A percentile compares a stretch with the other conserved stretches of the same genome.
These are phyloP conservation scores for Astrothelium macrocarpum DNA, from an alignment of 495 filamentous ascomycete species.

Conservation along the genomic window DNA sequence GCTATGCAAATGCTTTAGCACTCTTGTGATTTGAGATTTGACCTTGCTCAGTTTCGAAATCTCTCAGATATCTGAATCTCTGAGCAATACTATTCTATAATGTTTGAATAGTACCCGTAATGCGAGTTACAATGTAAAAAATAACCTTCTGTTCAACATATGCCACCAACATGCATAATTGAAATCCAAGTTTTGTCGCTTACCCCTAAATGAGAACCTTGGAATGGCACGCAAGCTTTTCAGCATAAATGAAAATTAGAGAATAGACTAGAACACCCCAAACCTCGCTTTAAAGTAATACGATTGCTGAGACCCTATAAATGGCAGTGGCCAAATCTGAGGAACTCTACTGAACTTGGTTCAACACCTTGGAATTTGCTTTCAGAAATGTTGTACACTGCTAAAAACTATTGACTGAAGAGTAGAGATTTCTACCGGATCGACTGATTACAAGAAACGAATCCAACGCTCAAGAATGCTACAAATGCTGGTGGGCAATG, in stretches of 20 bases:
- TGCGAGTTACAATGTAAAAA: too few relatives aligned
- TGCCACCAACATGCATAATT: too few relatives aligned
- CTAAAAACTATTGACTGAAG: not conserved
- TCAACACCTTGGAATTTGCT: not conserved
- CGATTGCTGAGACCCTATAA: too few relatives aligned
- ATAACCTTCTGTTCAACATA: too few relatives aligned
- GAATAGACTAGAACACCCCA: too few relatives aligned
- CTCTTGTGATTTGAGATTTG: not conserved
- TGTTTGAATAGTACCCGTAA: not conserved
- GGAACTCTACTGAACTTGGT: not conserved
- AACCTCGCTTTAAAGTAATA: too few relatives aligned
- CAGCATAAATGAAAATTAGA: too few relatives aligned
- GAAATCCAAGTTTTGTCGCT: too few relatives aligned
- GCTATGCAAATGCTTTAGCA: not conserved
- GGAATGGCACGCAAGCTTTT: too few relatives aligned
- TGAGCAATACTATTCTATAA: not conserved
- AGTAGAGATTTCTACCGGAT: not conserved
- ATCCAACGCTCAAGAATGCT: slow-evolving; percentile 4
- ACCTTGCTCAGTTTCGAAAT: not conserved
- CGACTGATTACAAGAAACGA: not conserved
- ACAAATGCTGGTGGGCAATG: not conserved
- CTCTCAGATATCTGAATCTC: not conserved
- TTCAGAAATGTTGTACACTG: slow-evolving; percentile 1
- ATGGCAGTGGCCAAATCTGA: too few relatives aligned
- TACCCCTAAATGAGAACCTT: too few relatives aligned